Conservation (phyloP, 345 rosid species). For the Boechera divaricarpa region DNA sequence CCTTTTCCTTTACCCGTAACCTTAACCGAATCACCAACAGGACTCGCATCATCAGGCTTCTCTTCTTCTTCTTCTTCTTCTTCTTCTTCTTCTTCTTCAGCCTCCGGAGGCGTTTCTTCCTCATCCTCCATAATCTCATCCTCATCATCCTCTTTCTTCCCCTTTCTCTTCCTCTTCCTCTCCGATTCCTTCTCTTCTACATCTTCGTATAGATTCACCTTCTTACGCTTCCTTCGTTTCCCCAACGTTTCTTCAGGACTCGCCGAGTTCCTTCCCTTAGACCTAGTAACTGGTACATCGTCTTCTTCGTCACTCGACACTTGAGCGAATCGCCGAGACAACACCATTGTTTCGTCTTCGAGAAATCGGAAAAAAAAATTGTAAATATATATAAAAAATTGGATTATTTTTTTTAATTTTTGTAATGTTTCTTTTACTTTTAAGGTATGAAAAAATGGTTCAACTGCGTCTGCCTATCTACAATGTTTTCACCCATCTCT, state of each 20-base stretch:
- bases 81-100: conserved; percentile 46
- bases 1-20: conserved; percentile 81
- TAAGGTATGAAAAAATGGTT: neutral
- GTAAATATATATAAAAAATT: neutral
- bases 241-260: conserved; percentile 43
- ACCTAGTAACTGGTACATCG: conserved; percentile 44
- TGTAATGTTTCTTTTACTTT: too few relatives aligned
- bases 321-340: conserved; percentile 74
- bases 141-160: conserved; percentile 35
- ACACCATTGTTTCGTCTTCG: conserved; percentile 45
- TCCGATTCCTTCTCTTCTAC: conserved; percentile 41
- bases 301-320: conserved; percentile 89
- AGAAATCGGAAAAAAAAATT: neutral
- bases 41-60: conserved; percentile 77
- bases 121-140: conserved; percentile 35
- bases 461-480: neutral
- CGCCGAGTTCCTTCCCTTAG: conserved; percentile 43
- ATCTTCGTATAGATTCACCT: conserved; percentile 55
- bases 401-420: neutral
- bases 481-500: too few relatives aligned
- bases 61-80: conserved; percentile 69
- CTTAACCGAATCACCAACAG: conserved; percentile 66
- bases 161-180: conserved; percentile 39
- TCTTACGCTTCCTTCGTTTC: conserved; percentile 61
- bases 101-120: conserved; percentile 31